Evolutionary conservation across 2,329 filamentous ascomycete species (phyloP), one percentile per base, ranked within the genome.

Genomic region (Niveomyces coronatus): DNA sequence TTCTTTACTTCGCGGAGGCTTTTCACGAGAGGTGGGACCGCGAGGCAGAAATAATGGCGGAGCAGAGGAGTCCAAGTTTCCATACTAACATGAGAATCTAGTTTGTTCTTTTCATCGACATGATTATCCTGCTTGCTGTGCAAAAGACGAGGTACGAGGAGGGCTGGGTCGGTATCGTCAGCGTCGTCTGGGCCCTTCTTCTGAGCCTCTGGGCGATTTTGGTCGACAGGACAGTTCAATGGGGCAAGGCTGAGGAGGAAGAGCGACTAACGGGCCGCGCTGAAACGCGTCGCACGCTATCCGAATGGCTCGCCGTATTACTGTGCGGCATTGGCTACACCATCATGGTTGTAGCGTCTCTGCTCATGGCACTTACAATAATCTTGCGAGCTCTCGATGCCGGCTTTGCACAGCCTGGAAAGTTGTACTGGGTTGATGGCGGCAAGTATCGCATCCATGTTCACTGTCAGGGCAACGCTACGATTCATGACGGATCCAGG

Each of bases 161-260:
- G 60, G 82, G 85, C 22, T 93, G 87, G 81, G 79, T 91, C 1
- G 91, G 91, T n/a, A 82, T 91, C 39, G 77, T 76, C 9, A 91
- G 84, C 29, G 82, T 89, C 3, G 63, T 85, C 13, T 95, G 70
- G 88, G 84, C 85, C 14, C 68, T 86, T 3, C 47, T 91, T 31
- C 85, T 94, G 54, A 74, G 82, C 24, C 57, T 83, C 3, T 96
- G 86, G 77, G 82, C 82, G 17, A 67, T 95, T 15, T 51, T 81
- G 8, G 84, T 82, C 7, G 89, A 94, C 53, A 73, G 82, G 33
- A 78, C 84, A 4, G 91, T 98, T 8, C 74, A 82, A 51, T 94
- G 86, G 82, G 91, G 89, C 40, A 96, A 96, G 61, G 70, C 70
- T 2, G 86, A 95, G 51, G 91, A 96, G 57, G 91, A 98, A 56